Base-by-base conservation (phyloP, 2,329 filamentous ascomycete species). In the Exophiala xenobiotica region DNA sequence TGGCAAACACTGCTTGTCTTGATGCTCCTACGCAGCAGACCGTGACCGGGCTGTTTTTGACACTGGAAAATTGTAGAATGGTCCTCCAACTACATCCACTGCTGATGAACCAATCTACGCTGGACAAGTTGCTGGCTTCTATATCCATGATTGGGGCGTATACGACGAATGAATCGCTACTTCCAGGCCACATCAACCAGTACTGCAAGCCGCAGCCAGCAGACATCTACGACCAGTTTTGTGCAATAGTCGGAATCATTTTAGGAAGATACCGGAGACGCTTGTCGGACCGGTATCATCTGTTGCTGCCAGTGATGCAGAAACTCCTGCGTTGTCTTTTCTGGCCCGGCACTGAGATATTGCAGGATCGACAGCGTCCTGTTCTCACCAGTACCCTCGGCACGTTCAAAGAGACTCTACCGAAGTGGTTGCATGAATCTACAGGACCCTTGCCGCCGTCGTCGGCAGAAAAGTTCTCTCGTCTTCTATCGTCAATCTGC, bases 251-350 rank as follows among this genome's bases (percentile, higher is more conserved):
- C 49, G 76, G 75, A 6, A 66, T 74, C 0, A 65, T 84, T 6
- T 66, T 86, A 6, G 70, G 76, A n/a, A 71, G 82, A 9, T 77
- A 84, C 60, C 77, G 81, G 18, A 70, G 76, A 12, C 78, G 80
- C 35, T 69, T 85, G 7, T 77, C 78, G 27, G 81, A 81, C 6
- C 79, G 82, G 19, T 79, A 79, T 66, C 81, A 85, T 60, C 69
- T 85, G 8, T 67, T 85, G 12, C 66, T 83, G 4, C 72, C 75
- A 0, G 68, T 78, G 9, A 72, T 85, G 51, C 78, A 82, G 59
- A 67, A 67, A 9, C 72, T 85, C 1, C 65, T 85, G 1, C 70
- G 73, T 47, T 78, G 76, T 44, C 73, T 85, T 8, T 83, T 83
- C 65, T 62, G 71, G 70, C 4, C 75, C 2, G 54, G 52, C 4